A percentile compares a stretch with the other conserved stretches of the same genome.
phyloP scores from a whole-genome alignment of 768 basidiomycete species.

The Strobilomyces confusus region DNA sequence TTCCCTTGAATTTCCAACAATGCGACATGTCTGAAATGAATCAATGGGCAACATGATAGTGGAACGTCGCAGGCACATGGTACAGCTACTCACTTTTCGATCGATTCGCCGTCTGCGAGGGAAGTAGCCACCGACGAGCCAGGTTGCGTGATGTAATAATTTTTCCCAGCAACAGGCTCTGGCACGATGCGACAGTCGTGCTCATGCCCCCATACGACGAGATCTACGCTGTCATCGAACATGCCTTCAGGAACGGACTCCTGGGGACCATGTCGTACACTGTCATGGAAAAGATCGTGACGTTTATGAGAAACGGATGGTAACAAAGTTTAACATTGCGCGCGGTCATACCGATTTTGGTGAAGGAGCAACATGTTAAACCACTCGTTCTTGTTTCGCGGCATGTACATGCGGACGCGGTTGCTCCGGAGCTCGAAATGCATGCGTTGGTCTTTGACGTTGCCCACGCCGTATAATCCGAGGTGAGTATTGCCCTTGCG shows the following conservation, averaged over 20 bases:
- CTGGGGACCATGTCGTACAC: slow-evolving; percentile 92
- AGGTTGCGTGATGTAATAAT: slow-evolving; percentile 90
- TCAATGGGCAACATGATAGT: not conserved
- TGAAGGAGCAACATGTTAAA: slow-evolving; percentile 93
- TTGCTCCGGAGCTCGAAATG: slow-evolving; percentile 94
- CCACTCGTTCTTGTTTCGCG: slow-evolving; percentile 85
- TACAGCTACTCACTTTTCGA: slow-evolving; percentile 65
- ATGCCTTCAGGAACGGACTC: slow-evolving; percentile 93
- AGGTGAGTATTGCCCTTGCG: slow-evolving; percentile 82
- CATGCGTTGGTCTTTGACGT: slow-evolving; percentile 95
- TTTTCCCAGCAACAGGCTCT: slow-evolving; percentile 86
- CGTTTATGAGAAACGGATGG: slow-evolving; percentile 10
- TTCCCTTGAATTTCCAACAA: slow-evolving; percentile 84
- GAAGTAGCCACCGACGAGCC: slow-evolving; percentile 95
- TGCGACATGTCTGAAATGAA: slow-evolving; percentile 73
- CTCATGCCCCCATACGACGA: slow-evolving; percentile 98
- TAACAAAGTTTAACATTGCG: not conserved
- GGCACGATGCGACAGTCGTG: slow-evolving; percentile 94
- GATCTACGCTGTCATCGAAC: slow-evolving; percentile 92
- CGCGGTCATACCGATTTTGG: slow-evolving; percentile 76
- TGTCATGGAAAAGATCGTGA: slow-evolving; percentile 29
- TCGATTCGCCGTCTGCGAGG: slow-evolving; percentile 86
- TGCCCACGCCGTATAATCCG: slow-evolving; percentile 95
- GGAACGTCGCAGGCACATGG: not conserved
- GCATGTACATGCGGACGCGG: slow-evolving; percentile 95